Percentiles rank a stretch among this genome's conserved stretches.
Evolutionary conservation across 352 stramenopile species (phyloP).

Genomic region (Phytophthora hybrid): DNA sequence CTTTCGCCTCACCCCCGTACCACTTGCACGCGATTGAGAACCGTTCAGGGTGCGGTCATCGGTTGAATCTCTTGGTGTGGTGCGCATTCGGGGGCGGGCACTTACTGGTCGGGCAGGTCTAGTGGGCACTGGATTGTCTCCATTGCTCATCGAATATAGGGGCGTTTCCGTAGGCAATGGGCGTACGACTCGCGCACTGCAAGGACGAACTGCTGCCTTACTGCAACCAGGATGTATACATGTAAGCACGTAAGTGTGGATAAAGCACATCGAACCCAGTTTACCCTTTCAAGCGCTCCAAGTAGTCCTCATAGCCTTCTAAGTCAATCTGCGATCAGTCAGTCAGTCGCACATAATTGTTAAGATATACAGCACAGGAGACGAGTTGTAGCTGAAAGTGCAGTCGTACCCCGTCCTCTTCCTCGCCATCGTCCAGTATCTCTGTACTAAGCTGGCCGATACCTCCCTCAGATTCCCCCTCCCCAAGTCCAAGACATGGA

Average conservation of each 20-base stretch:
- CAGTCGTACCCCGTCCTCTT: conserved; percentile 32
- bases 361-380: conserved; percentile 1
- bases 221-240: conserved; percentile 25
- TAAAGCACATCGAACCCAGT: not conserved
- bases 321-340: conserved; percentile 54
- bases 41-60: conserved; percentile 1
- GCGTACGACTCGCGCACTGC: conserved; percentile 46
- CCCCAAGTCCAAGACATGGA: conserved; percentile 9
- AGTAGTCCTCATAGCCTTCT: conserved; percentile 70
- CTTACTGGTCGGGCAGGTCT: conserved; percentile 52
- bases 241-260: not conserved
- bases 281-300: conserved; percentile 59
- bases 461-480: not conserved
- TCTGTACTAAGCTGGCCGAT: conserved; percentile 2
- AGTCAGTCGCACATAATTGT: not conserved
- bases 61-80: conserved; percentile 15
- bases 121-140: conserved; percentile 40
- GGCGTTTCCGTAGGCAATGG: conserved; percentile 57
- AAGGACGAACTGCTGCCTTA: conserved; percentile 47
- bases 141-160: conserved; percentile 66
- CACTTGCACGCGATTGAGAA: conserved; percentile 15
- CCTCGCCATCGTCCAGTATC: conserved; percentile 10
- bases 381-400: not conserved
- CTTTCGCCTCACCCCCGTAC: conserved; percentile 44
- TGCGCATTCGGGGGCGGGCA: conserved; percentile 43